Evolutionary conservation across 176 grass and related monocot species (phyloP), one percentile per base, ranked within the genome.

Genomic region (Tuctoria greenei): DNA sequence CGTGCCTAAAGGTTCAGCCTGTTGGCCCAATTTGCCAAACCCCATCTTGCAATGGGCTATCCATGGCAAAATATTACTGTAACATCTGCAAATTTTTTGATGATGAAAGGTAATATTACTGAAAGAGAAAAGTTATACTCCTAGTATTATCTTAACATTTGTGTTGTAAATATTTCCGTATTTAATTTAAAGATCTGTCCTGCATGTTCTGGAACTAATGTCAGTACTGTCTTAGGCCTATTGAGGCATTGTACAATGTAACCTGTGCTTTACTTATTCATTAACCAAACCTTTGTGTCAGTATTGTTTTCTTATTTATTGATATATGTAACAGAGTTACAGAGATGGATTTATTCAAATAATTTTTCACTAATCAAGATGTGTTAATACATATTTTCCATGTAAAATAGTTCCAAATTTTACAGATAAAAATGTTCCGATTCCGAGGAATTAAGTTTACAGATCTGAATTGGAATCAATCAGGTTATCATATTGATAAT

Each of bases 1-100:
- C 65, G 21, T 99, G 96, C 71, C 67, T 99, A 71, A 92, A 81
- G 75, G 67, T 99, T 84, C 96, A 99, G 76, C 92, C 89, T 71
- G 85, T 99, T 28, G 87, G 96, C 66, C 87, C 85, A 52, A 86
- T 57, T 69, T 99, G 96, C 81, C 90, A 92, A 85, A 95, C 85
- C 74, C 55, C 82, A 24, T 90, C 89, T 34, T 99, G 96, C 71
- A 83, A 86, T 17, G 62, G 58, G 42, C 68, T 88, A 65, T 85
- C 96, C 41, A 99, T 99, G 89, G 92, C 92, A n/a, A 95, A 99
- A 63, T 95, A 99, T 72, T 99, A 84, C 64, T 99, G 96, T 80
- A 92, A 72, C 68, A 95, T 99, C 70, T 99, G 96, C 83, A 99
- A 92, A 82, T 99, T 99, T 92, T 99, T 99, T 58, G 96, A 99